Evolutionary conservation across 441 rosid genomes (phyloP).

Genomic region (Theobroma grandiflorum): DNA sequence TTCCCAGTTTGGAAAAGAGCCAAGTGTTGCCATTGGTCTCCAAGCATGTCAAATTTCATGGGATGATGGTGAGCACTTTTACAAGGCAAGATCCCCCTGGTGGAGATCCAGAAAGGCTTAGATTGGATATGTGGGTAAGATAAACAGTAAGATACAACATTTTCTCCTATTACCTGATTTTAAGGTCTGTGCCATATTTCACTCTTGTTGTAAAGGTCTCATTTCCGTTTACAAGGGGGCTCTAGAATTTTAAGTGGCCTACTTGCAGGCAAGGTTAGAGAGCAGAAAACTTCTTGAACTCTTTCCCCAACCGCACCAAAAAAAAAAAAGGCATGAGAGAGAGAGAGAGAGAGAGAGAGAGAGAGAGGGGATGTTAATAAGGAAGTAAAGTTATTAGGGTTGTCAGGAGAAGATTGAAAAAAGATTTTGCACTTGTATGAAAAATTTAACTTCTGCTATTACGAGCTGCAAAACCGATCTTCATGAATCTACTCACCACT

Average conservation of each 20-base stretch:
- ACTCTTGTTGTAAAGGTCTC: neutral
- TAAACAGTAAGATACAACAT: neutral
- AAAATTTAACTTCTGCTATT: neutral
- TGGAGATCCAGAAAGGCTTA: constrained; percentile 57
- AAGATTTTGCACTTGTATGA: neutral
- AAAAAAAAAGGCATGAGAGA: too few species aligned
- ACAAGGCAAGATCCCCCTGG: constrained; percentile 85
- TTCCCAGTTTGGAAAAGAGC: constrained; percentile 73
- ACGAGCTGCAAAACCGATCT: neutral
- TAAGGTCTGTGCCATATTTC: neutral
- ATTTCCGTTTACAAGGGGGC: neutral
- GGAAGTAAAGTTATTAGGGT: neutral
- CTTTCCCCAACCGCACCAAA: too few species aligned
- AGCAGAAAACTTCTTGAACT: too few species aligned
- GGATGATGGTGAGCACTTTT: constrained; percentile 71
- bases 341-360: too few species aligned
- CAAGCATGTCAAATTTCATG: constrained; percentile 90
- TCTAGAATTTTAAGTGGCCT: neutral
- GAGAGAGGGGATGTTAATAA: neutral
- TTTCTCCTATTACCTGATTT: neutral
- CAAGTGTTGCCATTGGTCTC: constrained; percentile 73
- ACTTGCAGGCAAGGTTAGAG: neutral
- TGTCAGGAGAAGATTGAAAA: neutral
- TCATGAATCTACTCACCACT: neutral
- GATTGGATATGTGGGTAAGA: constrained; percentile 23